Base-by-base conservation (phyloP, 768 basidiomycete species). In the Multifurca ochricompacta region DNA sequence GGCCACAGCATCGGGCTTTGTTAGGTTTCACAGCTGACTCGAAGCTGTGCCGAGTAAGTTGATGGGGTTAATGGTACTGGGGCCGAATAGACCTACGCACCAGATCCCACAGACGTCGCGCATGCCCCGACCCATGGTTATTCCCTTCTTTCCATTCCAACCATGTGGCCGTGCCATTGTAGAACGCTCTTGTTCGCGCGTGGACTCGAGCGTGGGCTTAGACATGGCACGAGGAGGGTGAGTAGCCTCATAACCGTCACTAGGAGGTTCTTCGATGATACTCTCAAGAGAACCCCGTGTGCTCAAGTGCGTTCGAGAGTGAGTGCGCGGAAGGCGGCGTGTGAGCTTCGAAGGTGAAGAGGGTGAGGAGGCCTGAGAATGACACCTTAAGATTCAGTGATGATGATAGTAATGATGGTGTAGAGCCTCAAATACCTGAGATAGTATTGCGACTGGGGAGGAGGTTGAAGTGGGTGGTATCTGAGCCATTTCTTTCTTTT, bases 31-130 rank as follows among this genome's bases (percentile, higher is more conserved):
- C 48, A 1, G 60, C 51, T 4, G 58, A 35, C 18, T 61, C 58
- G 23, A 61, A 61, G 40, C 60, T 61, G 48, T 43, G 43, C 53
- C 51, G 56, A 57, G 25, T 41, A 51, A 25, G n/a, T 31, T 27
- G 21, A 18, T 6, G 11, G 23, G 31, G 14, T 32, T 30, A 36
- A 25, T 13, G 16, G 44, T 19, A 10, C 30, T n/a, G 16, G 43
- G 42, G 18, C 40, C 52, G 32, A 43, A 53, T 51, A 51, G 42
- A 2, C 37, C 11, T 8, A 48, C 60, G 16, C 18, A 61, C 60
- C 60, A 61, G n/a, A 61, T 61, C 9, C 60, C 60, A 47, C 60
- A 61, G 47, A 53, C 47, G 16, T 61, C 60, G 18, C 49, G 51
- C 51, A 61, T 56, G 23, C 27, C 50, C 28, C 54, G 47, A 21